Conservation (phyloP, 1,139 yeast genomes). For the Geotrichum histeridarum region DNA sequence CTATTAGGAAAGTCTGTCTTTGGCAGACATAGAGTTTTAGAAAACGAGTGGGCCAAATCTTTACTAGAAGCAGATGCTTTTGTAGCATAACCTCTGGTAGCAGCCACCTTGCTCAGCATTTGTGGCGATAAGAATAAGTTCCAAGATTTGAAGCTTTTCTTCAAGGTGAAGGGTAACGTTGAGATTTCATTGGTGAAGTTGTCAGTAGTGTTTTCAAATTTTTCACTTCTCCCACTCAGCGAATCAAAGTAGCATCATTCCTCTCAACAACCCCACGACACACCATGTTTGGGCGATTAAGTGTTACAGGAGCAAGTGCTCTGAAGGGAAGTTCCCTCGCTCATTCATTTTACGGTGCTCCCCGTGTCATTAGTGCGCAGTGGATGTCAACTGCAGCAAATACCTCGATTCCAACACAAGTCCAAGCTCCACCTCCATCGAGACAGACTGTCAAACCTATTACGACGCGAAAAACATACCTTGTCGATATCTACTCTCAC, state of each 20-base stretch:
- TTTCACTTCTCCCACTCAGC: constrained; percentile 7
- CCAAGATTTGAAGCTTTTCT: background rate
- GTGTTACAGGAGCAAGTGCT: background rate
- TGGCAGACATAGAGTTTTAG: constrained; percentile 51
- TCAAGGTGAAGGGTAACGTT: constrained; percentile 1
- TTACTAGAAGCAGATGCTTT: constrained; percentile 4
- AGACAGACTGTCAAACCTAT: constrained; percentile 20
- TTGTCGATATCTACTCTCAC: constrained; percentile 72
- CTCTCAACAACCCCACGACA: background rate
- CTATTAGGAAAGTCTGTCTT: constrained; percentile 49
- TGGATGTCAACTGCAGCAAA: background rate
- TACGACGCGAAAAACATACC: constrained; percentile 63
- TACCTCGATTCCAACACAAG: background rate
- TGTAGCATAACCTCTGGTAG: constrained; percentile 2
- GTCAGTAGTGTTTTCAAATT: background rate
- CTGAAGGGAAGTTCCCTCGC: background rate
- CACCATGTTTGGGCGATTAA: constrained; percentile 8
- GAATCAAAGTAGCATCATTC: constrained; percentile 5
- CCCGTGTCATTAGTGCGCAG: background rate
- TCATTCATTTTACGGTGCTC: background rate
- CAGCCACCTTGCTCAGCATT: constrained; percentile 7
- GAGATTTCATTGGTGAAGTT: background rate
- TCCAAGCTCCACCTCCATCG: constrained; percentile 1
- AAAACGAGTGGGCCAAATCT: constrained; percentile 35
- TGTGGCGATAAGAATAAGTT: background rate